These are phyloP conservation scores for Kockovaella imperatae DNA, from an alignment of 768 basidiomycete species.

Conservation along the genomic window DNA sequence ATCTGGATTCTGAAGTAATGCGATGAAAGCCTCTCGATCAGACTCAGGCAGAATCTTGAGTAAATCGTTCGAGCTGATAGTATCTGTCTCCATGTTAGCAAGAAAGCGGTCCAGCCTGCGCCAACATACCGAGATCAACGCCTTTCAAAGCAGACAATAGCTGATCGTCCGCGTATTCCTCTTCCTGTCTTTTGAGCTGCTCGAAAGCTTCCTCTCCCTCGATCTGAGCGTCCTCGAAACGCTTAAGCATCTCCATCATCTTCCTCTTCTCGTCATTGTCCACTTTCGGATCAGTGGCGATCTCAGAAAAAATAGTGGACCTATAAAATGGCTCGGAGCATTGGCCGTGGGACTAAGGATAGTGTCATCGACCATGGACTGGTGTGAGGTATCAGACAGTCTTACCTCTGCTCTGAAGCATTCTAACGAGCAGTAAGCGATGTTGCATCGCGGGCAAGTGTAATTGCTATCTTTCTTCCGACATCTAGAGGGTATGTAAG, in stretches of 20 bases:
- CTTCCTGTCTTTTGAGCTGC: slow-evolving; percentile 32
- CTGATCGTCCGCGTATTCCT: slow-evolving; percentile 26
- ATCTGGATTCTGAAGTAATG: slow-evolving; percentile 25
- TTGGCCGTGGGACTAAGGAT: slow-evolving; percentile 26
- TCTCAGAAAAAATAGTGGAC: slow-evolving; percentile 28
- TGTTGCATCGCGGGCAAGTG: slow-evolving; percentile 39
- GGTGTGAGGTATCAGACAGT: neutral
- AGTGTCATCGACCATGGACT: slow-evolving; percentile 4
- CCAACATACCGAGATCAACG: slow-evolving; percentile 30
- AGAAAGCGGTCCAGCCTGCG: neutral
- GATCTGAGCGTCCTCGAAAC: slow-evolving; percentile 30
- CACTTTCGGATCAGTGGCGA: slow-evolving; percentile 39
- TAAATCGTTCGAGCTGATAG: slow-evolving; percentile 31
- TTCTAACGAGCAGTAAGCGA: slow-evolving; percentile 27
- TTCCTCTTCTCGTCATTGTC: slow-evolving; percentile 41
- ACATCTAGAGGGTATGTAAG: slow-evolving; percentile 19
- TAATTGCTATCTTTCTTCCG: slow-evolving; percentile 31
- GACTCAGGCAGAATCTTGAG: slow-evolving; percentile 31
- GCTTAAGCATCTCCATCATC: slow-evolving; percentile 40
- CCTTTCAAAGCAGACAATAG: slow-evolving; percentile 18
- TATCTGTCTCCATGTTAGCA: slow-evolving; percentile 10
- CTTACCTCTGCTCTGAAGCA: slow-evolving; percentile 31
- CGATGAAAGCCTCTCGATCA: slow-evolving; percentile 31
- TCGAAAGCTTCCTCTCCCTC: slow-evolving; percentile 13
- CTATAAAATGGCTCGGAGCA: slow-evolving; percentile 39